These are phyloP conservation scores for Cardiospermum halicacabum DNA, from an alignment of 345 rosid genomes.

Conservation along the genomic window DNA sequence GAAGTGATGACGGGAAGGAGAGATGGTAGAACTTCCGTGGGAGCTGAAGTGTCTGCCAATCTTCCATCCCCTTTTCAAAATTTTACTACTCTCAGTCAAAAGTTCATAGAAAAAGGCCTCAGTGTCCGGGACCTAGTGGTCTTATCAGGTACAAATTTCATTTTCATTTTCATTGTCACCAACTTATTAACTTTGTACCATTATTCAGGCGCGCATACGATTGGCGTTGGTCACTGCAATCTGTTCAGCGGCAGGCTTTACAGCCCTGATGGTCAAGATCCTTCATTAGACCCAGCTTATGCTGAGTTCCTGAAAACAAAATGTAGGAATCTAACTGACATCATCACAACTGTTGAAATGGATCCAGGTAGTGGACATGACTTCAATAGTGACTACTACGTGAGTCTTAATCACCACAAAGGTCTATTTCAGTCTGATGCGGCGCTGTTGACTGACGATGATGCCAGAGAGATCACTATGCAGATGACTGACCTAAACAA, in stretches of 20 bases:
- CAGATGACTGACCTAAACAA: constrained; percentile 12
- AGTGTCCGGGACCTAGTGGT: constrained; percentile 60
- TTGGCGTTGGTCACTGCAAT: constrained; percentile 54
- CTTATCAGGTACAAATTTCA: no score
- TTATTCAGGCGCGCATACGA: constrained; percentile 57
- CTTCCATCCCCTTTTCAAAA: constrained; percentile 55
- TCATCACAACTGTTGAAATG: constrained; percentile 38
- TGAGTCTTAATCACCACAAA: constrained; percentile 29
- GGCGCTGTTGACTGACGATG: constrained; percentile 37
- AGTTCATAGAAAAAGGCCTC: constrained; percentile 40
- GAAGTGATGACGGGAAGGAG: constrained; percentile 72
- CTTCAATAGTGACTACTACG: constrained; percentile 48
- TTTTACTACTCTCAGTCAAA: constrained; percentile 37
- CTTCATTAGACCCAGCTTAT: constrained; percentile 38
- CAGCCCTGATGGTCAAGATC: constrained; percentile 68
- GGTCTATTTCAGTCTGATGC: constrained; percentile 65
- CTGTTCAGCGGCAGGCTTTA: constrained; percentile 50
- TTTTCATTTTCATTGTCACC: no score
- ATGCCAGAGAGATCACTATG: constrained; percentile 16
- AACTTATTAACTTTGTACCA: no score
- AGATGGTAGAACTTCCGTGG: constrained; percentile 53
- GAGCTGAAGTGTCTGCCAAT: constrained; percentile 30
- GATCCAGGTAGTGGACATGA: constrained; percentile 41
- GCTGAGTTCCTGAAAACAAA: constrained; percentile 34
- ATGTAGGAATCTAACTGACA: constrained; percentile 32